These are phyloP conservation scores for Saturnispora sekii DNA, from an alignment of 805 yeast species.

Conservation along the genomic window DNA sequence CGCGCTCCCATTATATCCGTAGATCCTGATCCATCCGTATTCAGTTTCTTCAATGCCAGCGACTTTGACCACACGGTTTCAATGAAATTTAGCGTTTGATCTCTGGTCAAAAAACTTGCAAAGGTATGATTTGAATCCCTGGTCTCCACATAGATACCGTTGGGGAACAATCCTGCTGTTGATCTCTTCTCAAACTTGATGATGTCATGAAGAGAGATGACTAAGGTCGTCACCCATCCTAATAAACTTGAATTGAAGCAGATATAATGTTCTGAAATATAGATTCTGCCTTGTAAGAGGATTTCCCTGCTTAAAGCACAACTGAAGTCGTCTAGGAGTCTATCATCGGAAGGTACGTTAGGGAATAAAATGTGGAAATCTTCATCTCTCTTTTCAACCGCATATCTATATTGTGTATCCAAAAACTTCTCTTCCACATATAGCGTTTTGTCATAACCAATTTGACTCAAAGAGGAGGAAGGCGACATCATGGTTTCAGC, in stretches of 20 bases:
- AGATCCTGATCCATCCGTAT: conserved; percentile 20
- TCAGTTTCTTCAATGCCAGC: conserved; percentile 21
- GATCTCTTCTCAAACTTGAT: conserved; percentile 65
- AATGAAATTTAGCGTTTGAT: conserved; percentile 61
- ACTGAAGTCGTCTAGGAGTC: conserved; percentile 74
- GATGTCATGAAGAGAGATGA: conserved; percentile 64
- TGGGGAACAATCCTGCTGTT: conserved; percentile 86
- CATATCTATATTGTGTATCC: conserved; percentile 52
- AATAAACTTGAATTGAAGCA: conserved; percentile 82
- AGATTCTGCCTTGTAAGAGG: conserved; percentile 77
- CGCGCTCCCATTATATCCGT: conserved; percentile 17
- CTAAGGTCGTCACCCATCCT: conserved; percentile 83
- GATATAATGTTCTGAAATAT: conserved; percentile 64
- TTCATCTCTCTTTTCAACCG: conserved; percentile 51
- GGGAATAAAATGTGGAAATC: conserved; percentile 75
- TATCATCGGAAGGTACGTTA: conserved; percentile 56
- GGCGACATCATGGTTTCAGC: conserved; percentile 37
- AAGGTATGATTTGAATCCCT: conserved; percentile 57
- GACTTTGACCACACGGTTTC: conserved; percentile 58
- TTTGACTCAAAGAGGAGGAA: background rate
- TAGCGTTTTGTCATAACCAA: conserved; percentile 30
- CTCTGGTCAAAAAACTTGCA: conserved; percentile 82
- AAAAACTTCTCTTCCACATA: conserved; percentile 51
- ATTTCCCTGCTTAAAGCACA: conserved; percentile 88
- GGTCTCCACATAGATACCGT: conserved; percentile 72